A percentile compares a stretch with the other conserved stretches of the same genome.
phyloP scores from a whole-genome alignment of 2,329 filamentous ascomycete genomes.

The Colletotrichum liriopes region DNA sequence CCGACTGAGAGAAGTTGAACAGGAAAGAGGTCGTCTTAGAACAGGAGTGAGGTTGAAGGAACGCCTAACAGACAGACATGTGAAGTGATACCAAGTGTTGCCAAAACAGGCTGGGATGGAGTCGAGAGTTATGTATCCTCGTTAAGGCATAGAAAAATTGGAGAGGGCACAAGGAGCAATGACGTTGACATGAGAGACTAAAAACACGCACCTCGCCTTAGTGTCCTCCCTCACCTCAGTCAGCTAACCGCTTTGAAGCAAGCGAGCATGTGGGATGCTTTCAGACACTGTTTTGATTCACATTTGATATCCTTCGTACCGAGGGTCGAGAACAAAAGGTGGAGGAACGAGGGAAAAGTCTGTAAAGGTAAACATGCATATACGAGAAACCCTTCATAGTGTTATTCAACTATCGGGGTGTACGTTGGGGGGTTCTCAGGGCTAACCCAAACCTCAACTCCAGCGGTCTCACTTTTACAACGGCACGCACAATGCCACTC shows the following conservation, averaged over 20 bases:
- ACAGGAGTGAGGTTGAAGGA: neutral
- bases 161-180: slow-evolving; percentile 19
- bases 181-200: slow-evolving; percentile 42
- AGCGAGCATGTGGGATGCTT: slow-evolving; percentile 21
- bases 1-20: neutral
- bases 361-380: neutral
- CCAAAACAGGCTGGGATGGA: slow-evolving; percentile 6
- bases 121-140: slow-evolving; percentile 6
- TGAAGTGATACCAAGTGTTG: neutral
- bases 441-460: neutral
- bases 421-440: neutral
- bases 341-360: neutral
- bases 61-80: neutral
- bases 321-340: neutral
- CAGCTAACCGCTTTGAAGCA: slow-evolving; percentile 3
- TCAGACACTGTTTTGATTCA: neutral
- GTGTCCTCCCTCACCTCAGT: slow-evolving; percentile 15
- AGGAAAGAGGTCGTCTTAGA: neutral
- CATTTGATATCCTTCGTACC: neutral
- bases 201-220: slow-evolving; percentile 6
- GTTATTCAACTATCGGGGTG: neutral
- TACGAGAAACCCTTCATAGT: neutral
- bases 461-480: neutral
- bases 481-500: neutral
- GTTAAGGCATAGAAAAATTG: slow-evolving; percentile 19